A percentile compares a stretch with the other conserved stretches of the same genome.
phyloP scores from a whole-genome alignment of 768 basidiomycete species.

The Tubosaeta sp. region DNA sequence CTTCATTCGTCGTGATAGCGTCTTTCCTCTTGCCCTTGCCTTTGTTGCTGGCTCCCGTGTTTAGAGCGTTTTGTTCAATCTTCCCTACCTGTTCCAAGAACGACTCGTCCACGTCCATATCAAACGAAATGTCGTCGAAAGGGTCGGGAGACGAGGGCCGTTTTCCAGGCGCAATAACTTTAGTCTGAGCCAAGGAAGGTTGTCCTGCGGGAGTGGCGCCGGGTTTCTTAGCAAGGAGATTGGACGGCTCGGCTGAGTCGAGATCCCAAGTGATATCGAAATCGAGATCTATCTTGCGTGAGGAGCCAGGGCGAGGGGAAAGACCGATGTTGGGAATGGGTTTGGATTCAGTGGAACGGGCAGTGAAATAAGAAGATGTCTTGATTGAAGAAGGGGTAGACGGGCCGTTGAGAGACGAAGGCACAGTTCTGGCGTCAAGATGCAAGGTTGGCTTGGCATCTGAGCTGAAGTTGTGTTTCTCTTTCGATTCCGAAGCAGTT shows the following conservation, averaged over 20 bases:
- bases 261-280: constrained; percentile 27
- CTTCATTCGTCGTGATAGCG: neutral
- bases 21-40: constrained; percentile 21
- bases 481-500: constrained; percentile 3
- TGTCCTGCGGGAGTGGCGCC: constrained; percentile 10
- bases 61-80: constrained; percentile 22
- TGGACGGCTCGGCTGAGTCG: constrained; percentile 27
- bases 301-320: constrained; percentile 27
- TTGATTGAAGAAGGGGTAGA: constrained; percentile 6
- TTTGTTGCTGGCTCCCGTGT: constrained; percentile 8
- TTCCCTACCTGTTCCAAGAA: constrained; percentile 37
- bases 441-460: neutral
- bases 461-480: neutral
- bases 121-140: constrained; percentile 33
- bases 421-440: neutral
- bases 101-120: constrained; percentile 35
- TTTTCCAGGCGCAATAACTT: constrained; percentile 4
- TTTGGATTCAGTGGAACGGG: constrained; percentile 4
- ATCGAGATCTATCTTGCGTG: constrained; percentile 16
- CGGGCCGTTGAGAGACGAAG: constrained; percentile 8
- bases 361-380: constrained; percentile 21
- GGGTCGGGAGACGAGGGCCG: constrained; percentile 22
- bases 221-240: constrained; percentile 1
- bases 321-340: constrained; percentile 25
- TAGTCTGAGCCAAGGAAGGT: neutral